Evolutionary conservation across 2,329 filamentous ascomycete species (phyloP), one percentile per base, ranked within the genome.

Genomic region (Fusarium ramigenum): DNA sequence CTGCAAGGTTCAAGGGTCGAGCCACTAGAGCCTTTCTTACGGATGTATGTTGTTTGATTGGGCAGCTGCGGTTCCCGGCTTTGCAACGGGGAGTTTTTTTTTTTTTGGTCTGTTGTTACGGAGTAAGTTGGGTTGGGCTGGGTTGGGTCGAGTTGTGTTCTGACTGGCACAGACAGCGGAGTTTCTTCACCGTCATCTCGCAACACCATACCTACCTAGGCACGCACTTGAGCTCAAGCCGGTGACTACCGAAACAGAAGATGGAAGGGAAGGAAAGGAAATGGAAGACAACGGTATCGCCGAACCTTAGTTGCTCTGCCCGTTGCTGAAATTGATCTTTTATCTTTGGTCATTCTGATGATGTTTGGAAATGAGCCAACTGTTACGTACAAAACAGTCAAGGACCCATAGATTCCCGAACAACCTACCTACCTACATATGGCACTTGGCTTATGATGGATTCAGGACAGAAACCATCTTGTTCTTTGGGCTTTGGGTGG

Each of bases 21-120:
- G 42, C 25, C 42, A 30, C 19, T 37, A 37, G 54, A 32, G 42
- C 40, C n/a, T 25, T 50, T 50, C 47, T 49, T 46, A 25, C 28
- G n/a, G 39, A 73, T 52, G 47, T 44, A 54, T 73, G 66, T 73
- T 73, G 69, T 70, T 59, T 73, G 70, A 73, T 73, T 73, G 70
- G 70, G 49, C 40, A 40, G 40, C 30, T 42, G 57, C 28, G 49
- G 49, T 54, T 42, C 34, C 58, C 37, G 57, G 49, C 39, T 60
- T 56, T 25, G 64, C 46, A 59, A 25, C 18, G 57, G 50, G 40
- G 69, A 72, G 64, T 57, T 69, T 37, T 37, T 4, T 37, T 37
- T 30, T 30, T 36, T 67, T 60, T 60, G 53, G 44, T 47, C 50
- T 43, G 49, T 60, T 64, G 53, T 21, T 46, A 12, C n/a, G n/a